Base-by-base conservation (phyloP, 2,329 filamentous ascomycete species). In the Lachnellula cervina region DNA sequence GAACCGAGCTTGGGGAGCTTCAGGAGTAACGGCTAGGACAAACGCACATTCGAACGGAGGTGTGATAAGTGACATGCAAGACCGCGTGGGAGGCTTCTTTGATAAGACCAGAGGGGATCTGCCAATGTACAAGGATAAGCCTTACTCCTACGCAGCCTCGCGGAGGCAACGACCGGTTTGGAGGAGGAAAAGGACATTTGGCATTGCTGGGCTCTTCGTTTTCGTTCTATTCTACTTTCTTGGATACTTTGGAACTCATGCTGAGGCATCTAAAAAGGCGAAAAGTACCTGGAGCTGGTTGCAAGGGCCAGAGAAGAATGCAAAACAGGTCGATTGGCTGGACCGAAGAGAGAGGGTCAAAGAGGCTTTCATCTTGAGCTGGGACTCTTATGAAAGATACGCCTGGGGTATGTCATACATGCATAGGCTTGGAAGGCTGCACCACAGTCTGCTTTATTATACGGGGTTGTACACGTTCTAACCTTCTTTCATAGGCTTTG, bases 101-200 rank as follows among this genome's bases (percentile, higher is more conserved):
- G 82, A 85, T 38, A 81, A 73, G 23, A 72, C 71, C 66, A 74
- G 35, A 71, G 64, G 71, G 58, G 77, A 83, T 56, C 76, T 99
- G 60, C 94, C 94, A 46, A 92, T 97, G 88, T 99, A 99, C 77
- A 99, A 99, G 74, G 94, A 99, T 75, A 99, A 99, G 72, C 94
- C 94, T n/a, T 94, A 89, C 69, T 80, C 79, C 50, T 86, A 89
- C 66, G 78, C 81, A 44, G 75, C 79, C 35, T 82, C 82, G 58
- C 77, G 81, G 63, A 81, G 82, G 65, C 77, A 78, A 59, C 77
- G 78, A 51, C 78, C 82, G 35, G 73, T 82, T 64, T 86, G 83
- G 75, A 81, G 80, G 70, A 80, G 81, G 66, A 89, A 87, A 74
- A 77, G 87, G 57, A 72, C 82, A 28, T 62, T 85, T 21, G 77